A percentile compares a stretch with the other conserved stretches of the same genome.
Evolutionary conservation across 129 eudicot genomes (phyloP).

Genomic region (Flaveria ramosissima): DNA sequence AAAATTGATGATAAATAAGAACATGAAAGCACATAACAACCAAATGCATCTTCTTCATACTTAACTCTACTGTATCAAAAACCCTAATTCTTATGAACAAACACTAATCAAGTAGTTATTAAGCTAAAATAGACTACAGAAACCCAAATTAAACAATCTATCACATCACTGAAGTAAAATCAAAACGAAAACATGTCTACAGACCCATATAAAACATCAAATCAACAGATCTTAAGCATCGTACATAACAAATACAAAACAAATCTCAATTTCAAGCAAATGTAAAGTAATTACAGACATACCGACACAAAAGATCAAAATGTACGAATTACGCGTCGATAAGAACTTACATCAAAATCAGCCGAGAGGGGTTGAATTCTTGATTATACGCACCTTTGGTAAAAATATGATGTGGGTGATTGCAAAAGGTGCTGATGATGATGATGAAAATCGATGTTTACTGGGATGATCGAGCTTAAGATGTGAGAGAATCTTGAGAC

Average conservation of each 20-base stretch:
- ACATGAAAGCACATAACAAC: conserved; percentile 5
- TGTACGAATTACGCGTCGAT: background rate
- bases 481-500: conserved; percentile 19
- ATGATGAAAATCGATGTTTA: conserved; percentile 3
- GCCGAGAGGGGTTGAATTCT: conserved; percentile 9
- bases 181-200: conserved; percentile 9
- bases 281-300: conserved; percentile 16
- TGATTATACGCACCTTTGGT: conserved; percentile 26
- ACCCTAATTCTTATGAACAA: conserved; percentile 9
- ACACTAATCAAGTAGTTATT: conserved; percentile 15
- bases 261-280: conserved; percentile 2
- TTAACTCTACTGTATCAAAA: conserved; percentile 21
- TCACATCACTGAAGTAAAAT: conserved; percentile 6
- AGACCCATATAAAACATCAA: conserved; percentile 11
- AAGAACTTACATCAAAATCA: background rate
- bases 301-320: conserved; percentile 7
- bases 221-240: conserved; percentile 22
- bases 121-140: background rate
- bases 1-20: background rate
- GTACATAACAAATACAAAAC: background rate
- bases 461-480: conserved; percentile 21
- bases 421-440: conserved; percentile 10
- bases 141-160: conserved; percentile 14
- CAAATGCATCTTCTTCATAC: conserved; percentile 10
- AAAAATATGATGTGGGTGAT: background rate